Evolutionary conservation across 1,284 basidiomycete species (phyloP), one percentile per base, ranked within the genome.

Genomic region (Porogramme epimiltina): DNA sequence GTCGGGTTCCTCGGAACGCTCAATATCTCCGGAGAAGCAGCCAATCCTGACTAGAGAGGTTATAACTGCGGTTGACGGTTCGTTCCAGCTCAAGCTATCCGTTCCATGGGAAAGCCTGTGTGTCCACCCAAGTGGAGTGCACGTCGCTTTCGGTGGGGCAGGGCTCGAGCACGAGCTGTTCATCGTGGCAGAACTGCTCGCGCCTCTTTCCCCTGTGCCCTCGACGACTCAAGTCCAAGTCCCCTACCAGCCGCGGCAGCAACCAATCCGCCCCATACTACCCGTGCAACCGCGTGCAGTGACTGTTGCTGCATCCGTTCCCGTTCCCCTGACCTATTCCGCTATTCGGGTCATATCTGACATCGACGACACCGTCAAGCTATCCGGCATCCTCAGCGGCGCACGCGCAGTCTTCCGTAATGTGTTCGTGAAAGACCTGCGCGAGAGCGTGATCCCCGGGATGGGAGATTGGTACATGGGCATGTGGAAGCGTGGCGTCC

Each of bases 331-430:
- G 13, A 80, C 83, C 0, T 70, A 82, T 61, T 76, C 78, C 1
- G 77, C 78, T 1, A 67, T 93, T 13, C 83, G 91, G 8, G 79
- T 97, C 48, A 87, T 98, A 28, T 95, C 92, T 1, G 95, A 98
- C 65, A 89, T 98, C 40, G 95, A 98, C 67, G 95, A 98, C 68
- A 98, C 95, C 0, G 80, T 97, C 56, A 98, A 96, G 66, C 69
- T 81, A 43, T 85, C 89, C 0, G 83, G 85, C 47, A 79, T 95
- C n/a, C 64, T 87, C 2, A 73, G 75, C 13, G 93, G 93, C 0
- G 83, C 90, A 0, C 76, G 91, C 28, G 76, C 84, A 2, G 84
- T 90, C 2, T 95, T 94, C 67, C 76, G 80, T 42, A 89, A 89
- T 60, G 89, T 91, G 0, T 91, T 92, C 57, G 87, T 88, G 8